A percentile compares a stretch with the other conserved stretches of the same genome.
These are phyloP conservation scores for Collariella sp. DNA, from an alignment of 495 filamentous ascomycete species.

Conservation along the genomic window DNA sequence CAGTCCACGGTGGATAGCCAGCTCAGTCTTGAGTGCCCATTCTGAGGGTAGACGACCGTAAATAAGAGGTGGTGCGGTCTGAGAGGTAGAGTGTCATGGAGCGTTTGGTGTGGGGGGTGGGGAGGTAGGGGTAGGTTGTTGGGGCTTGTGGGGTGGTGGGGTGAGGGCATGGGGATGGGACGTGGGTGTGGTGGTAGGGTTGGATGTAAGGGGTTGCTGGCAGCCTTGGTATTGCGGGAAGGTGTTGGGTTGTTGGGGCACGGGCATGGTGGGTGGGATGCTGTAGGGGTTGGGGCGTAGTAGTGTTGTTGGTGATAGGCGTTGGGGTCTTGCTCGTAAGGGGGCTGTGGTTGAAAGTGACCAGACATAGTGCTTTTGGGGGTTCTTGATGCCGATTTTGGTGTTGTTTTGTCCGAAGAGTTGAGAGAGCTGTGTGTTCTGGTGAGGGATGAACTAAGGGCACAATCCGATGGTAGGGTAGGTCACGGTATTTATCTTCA, in stretches of 20 bases:
- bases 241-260: not conserved
- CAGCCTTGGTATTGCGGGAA: not conserved
- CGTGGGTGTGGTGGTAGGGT: not conserved
- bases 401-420: too few relatives aligned
- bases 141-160: not conserved
- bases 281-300: too few relatives aligned
- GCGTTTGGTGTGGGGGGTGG: not conserved
- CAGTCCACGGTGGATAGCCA: not conserved
- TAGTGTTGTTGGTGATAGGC: too few relatives aligned
- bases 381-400: too few relatives aligned
- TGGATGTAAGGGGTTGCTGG: not conserved
- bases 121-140: not conserved
- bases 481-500: too few relatives aligned
- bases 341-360: too few relatives aligned
- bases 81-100: conserved; percentile 1
- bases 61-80: not conserved
- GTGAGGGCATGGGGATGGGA: not conserved
- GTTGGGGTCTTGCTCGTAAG: too few relatives aligned
- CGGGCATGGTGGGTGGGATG: too few relatives aligned
- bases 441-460: too few relatives aligned
- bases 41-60: not conserved
- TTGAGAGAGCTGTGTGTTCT: too few relatives aligned
- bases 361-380: too few relatives aligned
- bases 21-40: not conserved
- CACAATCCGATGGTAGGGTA: too few relatives aligned